These are phyloP conservation scores for Mucor indicus DNA, from an alignment of 371 early-diverging fungal species.

Conservation along the genomic window DNA sequence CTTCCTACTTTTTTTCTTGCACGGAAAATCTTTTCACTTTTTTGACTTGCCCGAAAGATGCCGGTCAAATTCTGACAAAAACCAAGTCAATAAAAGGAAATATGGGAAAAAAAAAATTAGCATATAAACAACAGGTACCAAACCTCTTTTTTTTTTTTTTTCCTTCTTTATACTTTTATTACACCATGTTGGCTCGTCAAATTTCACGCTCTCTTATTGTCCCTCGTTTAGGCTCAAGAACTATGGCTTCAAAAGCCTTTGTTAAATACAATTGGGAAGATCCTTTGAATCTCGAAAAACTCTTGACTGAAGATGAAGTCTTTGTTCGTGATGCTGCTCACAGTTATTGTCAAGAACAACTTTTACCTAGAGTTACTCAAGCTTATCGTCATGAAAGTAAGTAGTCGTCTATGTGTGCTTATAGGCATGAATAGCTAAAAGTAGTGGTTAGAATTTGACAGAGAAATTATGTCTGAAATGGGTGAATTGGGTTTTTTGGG, in stretches of 20 bases:
- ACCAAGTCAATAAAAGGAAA: too few relatives aligned
- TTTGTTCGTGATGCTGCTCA: slow-evolving; percentile 84
- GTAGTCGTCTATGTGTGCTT: slow-evolving; percentile 4
- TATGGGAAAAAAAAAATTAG: too few relatives aligned
- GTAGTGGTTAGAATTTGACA: slow-evolving; percentile 68
- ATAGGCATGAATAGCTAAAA: neutral
- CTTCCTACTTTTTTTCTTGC: too few relatives aligned
- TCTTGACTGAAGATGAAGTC: slow-evolving; percentile 87
- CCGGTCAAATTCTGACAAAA: too few relatives aligned
- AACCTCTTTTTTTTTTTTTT: slow-evolving; percentile 1
- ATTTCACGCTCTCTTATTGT: slow-evolving; percentile 5
- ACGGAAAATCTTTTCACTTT: too few relatives aligned
- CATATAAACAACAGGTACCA: too few relatives aligned
- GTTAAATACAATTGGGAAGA: slow-evolving; percentile 94
- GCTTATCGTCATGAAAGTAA: slow-evolving; percentile 88
- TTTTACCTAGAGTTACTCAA: slow-evolving; percentile 81
- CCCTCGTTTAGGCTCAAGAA: slow-evolving; percentile 13
- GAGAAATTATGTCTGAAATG: slow-evolving; percentile 91
- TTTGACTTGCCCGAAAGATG: too few relatives aligned
- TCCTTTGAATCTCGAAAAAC: slow-evolving; percentile 80
- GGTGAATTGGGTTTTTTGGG: slow-evolving; percentile 94
- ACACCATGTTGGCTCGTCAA: slow-evolving; percentile 13
- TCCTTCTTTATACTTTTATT: neutral
- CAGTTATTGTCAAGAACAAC: slow-evolving; percentile 86
- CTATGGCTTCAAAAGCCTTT: slow-evolving; percentile 56